Evolutionary conservation across 2,329 filamentous ascomycete genomes (phyloP), one percentile per base, ranked within the genome.

Genomic region (Aspergillus pseudotamarii): DNA sequence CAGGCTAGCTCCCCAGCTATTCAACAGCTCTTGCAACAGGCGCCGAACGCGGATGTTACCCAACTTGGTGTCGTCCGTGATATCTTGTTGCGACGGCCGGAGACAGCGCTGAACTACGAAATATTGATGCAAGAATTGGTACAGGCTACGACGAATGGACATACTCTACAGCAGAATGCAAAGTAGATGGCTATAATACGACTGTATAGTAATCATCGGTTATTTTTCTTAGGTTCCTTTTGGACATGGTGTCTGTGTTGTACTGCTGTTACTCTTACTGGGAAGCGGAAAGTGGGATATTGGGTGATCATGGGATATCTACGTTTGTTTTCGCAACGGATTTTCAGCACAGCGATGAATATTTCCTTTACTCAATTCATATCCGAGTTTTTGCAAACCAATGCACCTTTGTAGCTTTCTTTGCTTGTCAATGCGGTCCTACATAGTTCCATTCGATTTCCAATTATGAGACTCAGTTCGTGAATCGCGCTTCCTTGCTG

Each of bases 41-140:
- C 89, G 0, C 87, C 85, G 23, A 85, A 86, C 57, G 92, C 91
- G 82, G 84, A 88, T 53, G 82, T 86, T n/a, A 80, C 85, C 19
- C 91, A 96, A 73, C 90, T 95, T 85, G 83, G 86, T 60, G 87
- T 95, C 32, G 86, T 97, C 65, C 84, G 86, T 58, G 83, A 85
- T 45, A 89, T 94, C 16, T 83, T 93, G 28, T 84, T 88, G 57
- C 82, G 84, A 12, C 88, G 93, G 60, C 87, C 88, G 0, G 84
- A 84, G 26, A 87, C 91, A 0, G 83, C 87, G 26, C 84, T 88
- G 1, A 88, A 93, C 70, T 79, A 82, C 59, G 70, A 74, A 8
- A 66, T 78, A 32, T 68, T 83, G 61, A 81, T 78, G 71, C 70
- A 74, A 26, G 80, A 81, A 64, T 67, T 83, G 45, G 71, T 76